Evolutionary conservation across 768 basidiomycete species (phyloP), one percentile per base, ranked within the genome.

Genomic region (Lactarius sanguifluus): DNA sequence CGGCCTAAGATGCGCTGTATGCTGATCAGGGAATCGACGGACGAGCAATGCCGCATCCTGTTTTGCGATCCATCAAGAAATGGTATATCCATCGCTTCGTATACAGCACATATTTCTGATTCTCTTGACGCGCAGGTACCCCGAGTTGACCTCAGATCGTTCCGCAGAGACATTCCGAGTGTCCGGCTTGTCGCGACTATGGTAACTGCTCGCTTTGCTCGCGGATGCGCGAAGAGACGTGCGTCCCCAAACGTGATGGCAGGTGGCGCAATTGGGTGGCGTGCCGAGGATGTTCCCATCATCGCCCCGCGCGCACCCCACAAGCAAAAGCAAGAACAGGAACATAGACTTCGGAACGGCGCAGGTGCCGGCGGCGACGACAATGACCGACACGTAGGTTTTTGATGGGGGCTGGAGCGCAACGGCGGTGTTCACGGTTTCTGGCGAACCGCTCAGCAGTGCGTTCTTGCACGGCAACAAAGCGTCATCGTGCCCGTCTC

Each of bases 151-250:
- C 30, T 8, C 30, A 5, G 30, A 7, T 32, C 61, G 63, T 69
- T 32, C 30, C 6, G 30, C 30, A 32, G 30, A 32, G 30, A 8
- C 30, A 32, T 32, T 32, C 30, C 30, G 30, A 32, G 28, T 86
- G 86, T 69, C 85, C 85, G 0, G 68, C 28, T 20, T 87, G 85
- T 70, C 69, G 72, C 5, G 70, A 75, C 12, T 79, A 68, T 32
- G 0, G 85, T 73, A 83, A 81, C 60, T 86, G 85, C 71, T 80
- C 82, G 10, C 0, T 7, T 0, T 86, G 84, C 70, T 80, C 6
- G 18, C 67, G 72, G 38, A 77, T 78, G 85, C 6, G 83, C 28
- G 3, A 3, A 30, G 84, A 9, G 85, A 83, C 72, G 13, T 85
- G 83, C 64, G 64, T 83, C 10, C 74, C 78, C 8, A 73, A 73